Percentiles rank a stretch among this genome's conserved stretches.
Conservation (phyloP, 2,329 filamentous ascomycete species). For the Xylaria sp. region DNA sequence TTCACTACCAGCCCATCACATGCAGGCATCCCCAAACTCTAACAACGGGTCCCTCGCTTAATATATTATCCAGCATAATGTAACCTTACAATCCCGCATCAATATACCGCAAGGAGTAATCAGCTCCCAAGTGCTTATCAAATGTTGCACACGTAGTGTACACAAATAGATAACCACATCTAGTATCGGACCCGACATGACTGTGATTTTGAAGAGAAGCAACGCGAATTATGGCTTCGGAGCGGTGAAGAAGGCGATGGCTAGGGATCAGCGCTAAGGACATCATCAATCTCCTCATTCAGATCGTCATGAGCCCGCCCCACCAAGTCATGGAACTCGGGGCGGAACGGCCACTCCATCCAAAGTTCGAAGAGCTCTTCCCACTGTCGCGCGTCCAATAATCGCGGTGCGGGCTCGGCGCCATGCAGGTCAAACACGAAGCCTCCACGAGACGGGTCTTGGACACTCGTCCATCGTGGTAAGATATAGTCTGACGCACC, state of each 20-base stretch:
- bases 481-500: conserved; percentile 68
- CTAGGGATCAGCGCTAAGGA: background rate
- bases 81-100: background rate
- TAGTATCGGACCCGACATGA: background rate
- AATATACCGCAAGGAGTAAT: background rate
- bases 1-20: background rate
- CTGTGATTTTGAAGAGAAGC: background rate
- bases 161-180: background rate
- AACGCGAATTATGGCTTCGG: too few species aligned
- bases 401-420: conserved; percentile 58
- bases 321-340: conserved; percentile 62
- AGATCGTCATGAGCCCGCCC: conserved; percentile 49
- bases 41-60: background rate
- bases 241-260: background rate
- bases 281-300: conserved; percentile 34
- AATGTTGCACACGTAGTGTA: background rate
- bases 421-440: conserved; percentile 51
- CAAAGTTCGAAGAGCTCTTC: conserved; percentile 69
- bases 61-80: conserved; percentile 7
- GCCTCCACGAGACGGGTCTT: conserved; percentile 62
- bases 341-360: conserved; percentile 73
- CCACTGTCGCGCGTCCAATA: conserved; percentile 66
- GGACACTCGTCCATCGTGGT: conserved; percentile 60
- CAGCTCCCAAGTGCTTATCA: background rate
- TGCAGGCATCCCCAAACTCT: background rate